These are phyloP conservation scores for Wilcoxina mikolae DNA, from an alignment of 495 filamentous ascomycete genomes.

Conservation along the genomic window DNA sequence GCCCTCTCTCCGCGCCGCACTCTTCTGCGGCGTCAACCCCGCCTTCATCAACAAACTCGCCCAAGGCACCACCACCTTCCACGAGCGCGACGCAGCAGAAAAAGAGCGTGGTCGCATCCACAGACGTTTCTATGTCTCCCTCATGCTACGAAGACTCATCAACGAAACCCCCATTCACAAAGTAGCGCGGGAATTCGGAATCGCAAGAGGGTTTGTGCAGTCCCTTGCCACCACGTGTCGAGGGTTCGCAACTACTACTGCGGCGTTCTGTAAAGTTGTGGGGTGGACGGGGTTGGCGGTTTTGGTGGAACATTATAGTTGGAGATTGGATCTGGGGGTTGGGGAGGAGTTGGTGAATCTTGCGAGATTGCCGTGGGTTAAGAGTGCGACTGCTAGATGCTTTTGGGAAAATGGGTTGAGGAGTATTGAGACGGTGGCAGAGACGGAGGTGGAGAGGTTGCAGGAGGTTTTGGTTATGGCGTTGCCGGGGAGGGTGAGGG, in stretches of 20 bases:
- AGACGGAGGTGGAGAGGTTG: slow-evolving; percentile 50
- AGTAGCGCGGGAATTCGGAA: slow-evolving; percentile 55
- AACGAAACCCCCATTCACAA: slow-evolving; percentile 60
- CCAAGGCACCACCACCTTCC: not conserved
- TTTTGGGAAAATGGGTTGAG: slow-evolving; percentile 67
- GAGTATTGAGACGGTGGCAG: slow-evolving; percentile 51
- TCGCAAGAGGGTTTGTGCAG: slow-evolving; percentile 56
- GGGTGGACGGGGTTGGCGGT: slow-evolving; percentile 59
- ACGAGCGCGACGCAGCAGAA: not conserved
- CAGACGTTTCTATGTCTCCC: slow-evolving; percentile 61
- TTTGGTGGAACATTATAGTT: slow-evolving; percentile 63
- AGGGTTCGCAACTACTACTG: slow-evolving; percentile 63
- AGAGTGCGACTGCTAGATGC: slow-evolving; percentile 59
- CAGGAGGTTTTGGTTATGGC: slow-evolving; percentile 48
- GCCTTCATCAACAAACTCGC: slow-evolving; percentile 54
- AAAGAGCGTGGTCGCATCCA: slow-evolving; percentile 44
- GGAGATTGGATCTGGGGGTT: slow-evolving; percentile 59
- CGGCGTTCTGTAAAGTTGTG: slow-evolving; percentile 62
- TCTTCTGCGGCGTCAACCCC: slow-evolving; percentile 54
- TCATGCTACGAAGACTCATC: slow-evolving; percentile 69
- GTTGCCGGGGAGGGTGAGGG: slow-evolving; percentile 47
- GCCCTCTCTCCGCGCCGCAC: slow-evolving; percentile 51
- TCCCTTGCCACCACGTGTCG: slow-evolving; percentile 59
- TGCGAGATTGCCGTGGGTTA: slow-evolving; percentile 60
- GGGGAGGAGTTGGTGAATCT: slow-evolving; percentile 58